These are phyloP conservation scores for Pittosporum tobira DNA, from an alignment of 129 eudicot species.

Conservation along the genomic window DNA sequence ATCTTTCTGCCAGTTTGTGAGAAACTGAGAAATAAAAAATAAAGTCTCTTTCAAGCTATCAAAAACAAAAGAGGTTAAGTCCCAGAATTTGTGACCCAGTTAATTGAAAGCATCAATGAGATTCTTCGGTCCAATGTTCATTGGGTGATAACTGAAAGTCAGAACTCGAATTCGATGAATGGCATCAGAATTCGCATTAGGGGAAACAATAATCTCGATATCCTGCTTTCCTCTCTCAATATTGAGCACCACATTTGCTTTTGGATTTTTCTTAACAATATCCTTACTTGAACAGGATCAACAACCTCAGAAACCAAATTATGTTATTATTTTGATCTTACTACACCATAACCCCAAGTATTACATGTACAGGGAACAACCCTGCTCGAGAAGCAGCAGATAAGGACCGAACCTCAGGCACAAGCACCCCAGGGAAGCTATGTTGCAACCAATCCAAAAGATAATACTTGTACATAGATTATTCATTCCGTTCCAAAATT, in stretches of 20 bases:
- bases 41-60: conserved; percentile 79
- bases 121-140: conserved; percentile 52
- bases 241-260: conserved; percentile 41
- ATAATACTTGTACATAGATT: conserved; percentile 68
- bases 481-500: no score
- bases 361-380: conserved; percentile 66
- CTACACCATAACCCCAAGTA: conserved; percentile 49
- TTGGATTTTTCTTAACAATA: conserved; percentile 61
- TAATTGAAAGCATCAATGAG: conserved; percentile 48
- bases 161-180: conserved; percentile 79
- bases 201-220: conserved; percentile 48
- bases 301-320: conserved; percentile 70
- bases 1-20: conserved; percentile 76
- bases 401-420: conserved; percentile 79
- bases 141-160: conserved; percentile 74
- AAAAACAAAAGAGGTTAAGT: conserved; percentile 51
- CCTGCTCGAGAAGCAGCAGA: conserved; percentile 93
- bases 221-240: conserved; percentile 43
- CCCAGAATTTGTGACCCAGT: conserved; percentile 77
- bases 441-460: conserved; percentile 94
- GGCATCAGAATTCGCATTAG: conserved; percentile 71
- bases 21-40: conserved; percentile 61
- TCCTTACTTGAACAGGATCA: no score
- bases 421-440: conserved; percentile 75
- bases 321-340: conserved; percentile 41